phyloP scores from a whole-genome alignment of 306 rosid genomes.

The Cucumis hystrix region DNA sequence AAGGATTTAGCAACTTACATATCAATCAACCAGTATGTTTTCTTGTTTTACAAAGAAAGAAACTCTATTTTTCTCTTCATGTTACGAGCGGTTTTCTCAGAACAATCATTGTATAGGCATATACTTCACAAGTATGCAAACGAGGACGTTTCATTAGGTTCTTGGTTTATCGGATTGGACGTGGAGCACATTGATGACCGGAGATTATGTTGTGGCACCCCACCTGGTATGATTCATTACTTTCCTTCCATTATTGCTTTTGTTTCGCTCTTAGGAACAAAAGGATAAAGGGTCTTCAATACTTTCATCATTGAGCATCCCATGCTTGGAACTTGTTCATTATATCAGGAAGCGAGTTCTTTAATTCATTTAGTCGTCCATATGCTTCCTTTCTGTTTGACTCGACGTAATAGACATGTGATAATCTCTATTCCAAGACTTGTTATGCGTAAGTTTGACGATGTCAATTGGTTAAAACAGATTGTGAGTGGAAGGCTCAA shows the following conservation, averaged over 20 bases:
- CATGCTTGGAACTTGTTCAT: neutral
- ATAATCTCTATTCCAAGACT: neutral
- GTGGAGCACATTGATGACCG: slow-evolving; percentile 49
- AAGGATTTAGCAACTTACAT: slow-evolving; percentile 38
- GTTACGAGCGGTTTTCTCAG: neutral
- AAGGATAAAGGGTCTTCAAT: neutral
- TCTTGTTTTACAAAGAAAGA: neutral
- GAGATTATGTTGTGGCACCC: slow-evolving; percentile 52
- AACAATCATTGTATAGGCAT: slow-evolving; percentile 21
- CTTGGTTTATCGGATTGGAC: slow-evolving; percentile 53
- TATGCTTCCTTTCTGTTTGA: neutral
- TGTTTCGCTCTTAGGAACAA: neutral
- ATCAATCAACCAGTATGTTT: slow-evolving; percentile 38
- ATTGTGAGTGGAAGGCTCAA: slow-evolving; percentile 59
- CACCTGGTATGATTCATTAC: slow-evolving; percentile 28
- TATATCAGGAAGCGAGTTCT: neutral
- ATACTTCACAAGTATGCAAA: slow-evolving; percentile 42
- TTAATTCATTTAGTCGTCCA: neutral
- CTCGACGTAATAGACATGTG: neutral
- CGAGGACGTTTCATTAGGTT: slow-evolving; percentile 46
- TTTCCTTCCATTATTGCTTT: neutral
- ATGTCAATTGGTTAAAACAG: slow-evolving; percentile 17
- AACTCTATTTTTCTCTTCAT: neutral
- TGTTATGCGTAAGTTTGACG: neutral
- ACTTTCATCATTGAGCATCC: neutral